Evolutionary conservation across 257 asterid species (phyloP), one percentile per base, ranked within the genome.

Genomic region (Agastache rugosa): DNA sequence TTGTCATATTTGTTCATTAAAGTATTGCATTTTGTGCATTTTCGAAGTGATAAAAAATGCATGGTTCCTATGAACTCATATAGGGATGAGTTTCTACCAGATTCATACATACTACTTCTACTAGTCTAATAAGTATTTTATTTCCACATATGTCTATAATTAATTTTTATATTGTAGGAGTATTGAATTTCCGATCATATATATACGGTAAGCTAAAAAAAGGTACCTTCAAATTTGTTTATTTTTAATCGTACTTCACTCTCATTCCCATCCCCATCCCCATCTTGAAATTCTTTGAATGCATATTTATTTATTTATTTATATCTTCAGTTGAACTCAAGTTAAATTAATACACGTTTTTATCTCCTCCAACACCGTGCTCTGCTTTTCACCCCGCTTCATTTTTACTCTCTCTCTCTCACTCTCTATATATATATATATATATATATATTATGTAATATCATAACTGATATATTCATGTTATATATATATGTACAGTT

Each of bases 251-350:
- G 1, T 8, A 17, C 12, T 8, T 17, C 58, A 17, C 55, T 48
- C 6, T 16, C 55, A 48, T 48, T 53, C 59, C 59, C 59, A 53
- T 53, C 59, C 59, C 59, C 59, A 51, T 51, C 59, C 15, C 59
- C 23, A 53, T 51, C 58, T 17, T n/a, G 11, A 17, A 17, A 53
- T 53, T 53, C 25, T 53, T n/a, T 17, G 3, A 53, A 16, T 39
- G 11, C 12, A 39, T 2, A n/a, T 8, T 2, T 39, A 5, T 16
- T 48, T 48, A 6, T 48, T 16, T 47, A 4, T 47, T 47, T 15
- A 16, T 48, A 1, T 48, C 0, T 16, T 48, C 3, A 48, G 19
- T 48, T 48, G 22, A n/a, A 53, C 59, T 53, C 14, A 20, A 53
- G 59, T 53, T 17, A 0, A 53, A 53, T 39, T 8, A 39, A 8